These are phyloP conservation scores for Wolfiporia cocos DNA, from an alignment of 1,284 basidiomycete genomes.

Conservation along the genomic window DNA sequence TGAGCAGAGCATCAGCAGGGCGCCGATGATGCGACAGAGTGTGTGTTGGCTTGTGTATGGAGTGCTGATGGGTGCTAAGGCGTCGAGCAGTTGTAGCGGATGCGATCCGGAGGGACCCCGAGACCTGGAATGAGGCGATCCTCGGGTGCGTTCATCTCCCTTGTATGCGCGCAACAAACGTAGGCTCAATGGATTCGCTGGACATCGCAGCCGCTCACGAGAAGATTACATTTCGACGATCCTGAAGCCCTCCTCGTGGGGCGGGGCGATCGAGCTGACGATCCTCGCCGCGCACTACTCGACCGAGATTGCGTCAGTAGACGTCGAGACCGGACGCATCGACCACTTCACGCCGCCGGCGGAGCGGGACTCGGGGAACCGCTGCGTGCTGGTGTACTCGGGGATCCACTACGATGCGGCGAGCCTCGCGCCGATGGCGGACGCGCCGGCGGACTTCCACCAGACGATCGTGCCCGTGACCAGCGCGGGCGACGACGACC, in stretches of 20 bases:
- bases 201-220: slow-evolving; percentile 49
- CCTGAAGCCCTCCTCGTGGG: slow-evolving; percentile 77
- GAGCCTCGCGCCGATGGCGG: slow-evolving; percentile 70
- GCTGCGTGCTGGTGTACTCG: slow-evolving; percentile 78
- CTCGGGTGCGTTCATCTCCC: slow-evolving; percentile 60
- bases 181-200: background rate
- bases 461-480: slow-evolving; percentile 76
- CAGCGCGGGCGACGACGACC: slow-evolving; percentile 38
- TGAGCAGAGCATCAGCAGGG: slow-evolving; percentile 70
- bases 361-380: slow-evolving; percentile 27
- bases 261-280: slow-evolving; percentile 87
- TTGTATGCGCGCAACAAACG: slow-evolving; percentile 3
- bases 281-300: slow-evolving; percentile 77
- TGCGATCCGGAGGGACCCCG: slow-evolving; percentile 64
- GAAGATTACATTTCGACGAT: slow-evolving; percentile 80
- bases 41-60: slow-evolving; percentile 15
- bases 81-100: slow-evolving; percentile 67
- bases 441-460: slow-evolving; percentile 81
- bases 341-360: slow-evolving; percentile 70
- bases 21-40: slow-evolving; percentile 63
- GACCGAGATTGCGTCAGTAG: slow-evolving; percentile 85
- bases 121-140: slow-evolving; percentile 77
- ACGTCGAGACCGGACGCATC: slow-evolving; percentile 88
- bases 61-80: slow-evolving; percentile 4
- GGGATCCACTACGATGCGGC: slow-evolving; percentile 94